A percentile compares a stretch with the other conserved stretches of the same genome.
These are phyloP conservation scores for Clausena lansium DNA, from an alignment of 345 rosid genomes.

Conservation along the genomic window DNA sequence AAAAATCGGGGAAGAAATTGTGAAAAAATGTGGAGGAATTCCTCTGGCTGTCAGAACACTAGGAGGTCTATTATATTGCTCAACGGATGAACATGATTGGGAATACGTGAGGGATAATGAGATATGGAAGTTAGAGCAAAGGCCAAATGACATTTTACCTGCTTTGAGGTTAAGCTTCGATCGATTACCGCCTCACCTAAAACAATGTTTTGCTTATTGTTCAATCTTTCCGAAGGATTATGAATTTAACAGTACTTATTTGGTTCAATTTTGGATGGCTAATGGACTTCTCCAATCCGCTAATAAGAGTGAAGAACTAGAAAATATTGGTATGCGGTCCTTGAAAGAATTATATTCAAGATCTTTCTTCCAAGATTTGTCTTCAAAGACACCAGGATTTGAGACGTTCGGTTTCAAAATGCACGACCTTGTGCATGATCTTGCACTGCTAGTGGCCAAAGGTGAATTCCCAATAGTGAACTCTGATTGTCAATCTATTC, in stretches of 20 bases:
- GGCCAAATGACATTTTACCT: conserved; percentile 8
- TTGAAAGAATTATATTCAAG: conserved; percentile 8
- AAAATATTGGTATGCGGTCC: conserved; percentile 2
- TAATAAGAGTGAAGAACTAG: not conserved
- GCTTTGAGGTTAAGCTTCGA: conserved; percentile 10
- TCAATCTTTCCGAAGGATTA: conserved; percentile 25
- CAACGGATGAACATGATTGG: conserved; percentile 17
- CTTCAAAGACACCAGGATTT: too few species aligned
- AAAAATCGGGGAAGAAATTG: conserved; percentile 2
- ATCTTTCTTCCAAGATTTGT: too few species aligned
- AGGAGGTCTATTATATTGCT: not conserved
- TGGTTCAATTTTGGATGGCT: conserved; percentile 25
- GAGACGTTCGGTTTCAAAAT: not conserved
- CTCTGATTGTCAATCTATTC: fast-evolving
- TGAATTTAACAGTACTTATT: fast-evolving
- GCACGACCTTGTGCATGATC: conserved; percentile 28
- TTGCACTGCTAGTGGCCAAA: not conserved
- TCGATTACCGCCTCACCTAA: conserved; percentile 10
- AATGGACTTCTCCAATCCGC: not conserved
- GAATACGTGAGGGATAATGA: conserved; percentile 19
- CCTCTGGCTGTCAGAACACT: conserved; percentile 6
- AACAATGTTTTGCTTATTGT: conserved; percentile 21
- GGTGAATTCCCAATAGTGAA: too few species aligned
- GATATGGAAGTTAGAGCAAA: conserved; percentile 18
- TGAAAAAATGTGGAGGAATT: not conserved